Evolutionary conservation across 768 basidiomycete genomes (phyloP), one percentile per base, ranked within the genome.

Genomic region (Russula griseocarnosa): DNA sequence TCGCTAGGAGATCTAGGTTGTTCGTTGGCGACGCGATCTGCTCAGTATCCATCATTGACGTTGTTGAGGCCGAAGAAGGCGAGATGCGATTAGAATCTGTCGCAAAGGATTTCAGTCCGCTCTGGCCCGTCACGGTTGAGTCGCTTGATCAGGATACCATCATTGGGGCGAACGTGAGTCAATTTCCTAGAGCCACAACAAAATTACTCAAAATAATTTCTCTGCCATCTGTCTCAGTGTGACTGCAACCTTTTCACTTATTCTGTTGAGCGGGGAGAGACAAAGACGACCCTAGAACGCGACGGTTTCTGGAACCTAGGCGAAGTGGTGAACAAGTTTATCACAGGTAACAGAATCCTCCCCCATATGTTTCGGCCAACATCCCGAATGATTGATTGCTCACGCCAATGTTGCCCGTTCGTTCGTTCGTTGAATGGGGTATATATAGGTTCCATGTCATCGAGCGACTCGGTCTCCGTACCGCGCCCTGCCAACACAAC

Each of bases 21-120:
- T 74, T 90, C 20, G 81, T 86, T n/a, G 90, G 90, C 40, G 94
- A 97, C 70, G 85, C 86, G 9, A 82, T 95, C 30, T 85, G 83
- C 71, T 93, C 92, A 0, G 79, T 95, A 20, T 87, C 92, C 3
- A 67, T 92, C 30, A 76, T 95, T 36, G 80, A 81, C 61, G 73
- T 88, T 56, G 47, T 60, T 20, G 65, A 69, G 2, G 76, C 75
- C 14, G 75, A 72, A 3, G 79, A 77, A 64, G 71, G 88, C 5
- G 32, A 71, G 10, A 26, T 62, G 59, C 65, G 66, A 47, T 51
- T 69, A 5, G 52, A 79, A 38, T 79, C 81, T 36, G 73, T 88
- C 16, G 90, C 88, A 10, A 83, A 83, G 67, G 90, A 96, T 72
- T 90, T 86, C 73, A 80, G 83, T 0, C 84, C 91, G 7, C 73